Evolutionary conservation across 208 protist genomes (phyloP).

Genomic region (Entamoeba invadens): DNA sequence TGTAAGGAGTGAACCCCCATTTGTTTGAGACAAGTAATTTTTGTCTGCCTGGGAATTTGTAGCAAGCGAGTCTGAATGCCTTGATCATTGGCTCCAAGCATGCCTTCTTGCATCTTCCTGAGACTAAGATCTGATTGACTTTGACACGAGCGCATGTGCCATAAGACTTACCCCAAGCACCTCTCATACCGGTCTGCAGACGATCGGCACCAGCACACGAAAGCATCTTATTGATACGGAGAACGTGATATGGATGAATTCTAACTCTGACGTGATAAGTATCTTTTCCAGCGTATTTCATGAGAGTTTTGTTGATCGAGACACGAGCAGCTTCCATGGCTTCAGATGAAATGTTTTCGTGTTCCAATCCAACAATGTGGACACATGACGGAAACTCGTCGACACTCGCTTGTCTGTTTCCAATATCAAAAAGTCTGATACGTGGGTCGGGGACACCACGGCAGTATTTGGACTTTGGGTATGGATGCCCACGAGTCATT

Average conservation of each 20-base stretch:
- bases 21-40: conserved; percentile 61
- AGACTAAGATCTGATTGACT: conserved; percentile 86
- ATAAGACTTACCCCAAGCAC: conserved; percentile 85
- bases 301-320: conserved; percentile 95
- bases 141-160: conserved; percentile 80
- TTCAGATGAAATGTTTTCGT: conserved; percentile 91
- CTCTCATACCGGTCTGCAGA: conserved; percentile 91
- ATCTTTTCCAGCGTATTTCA: conserved; percentile 84
- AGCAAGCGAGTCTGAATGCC: conserved; percentile 64
- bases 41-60: conserved; percentile 76
- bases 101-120: conserved; percentile 66
- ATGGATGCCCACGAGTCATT: conserved; percentile 65
- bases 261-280: conserved; percentile 91
- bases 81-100: conserved; percentile 46
- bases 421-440: conserved; percentile 81
- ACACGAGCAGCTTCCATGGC: conserved; percentile 96
- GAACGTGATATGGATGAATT: conserved; percentile 92
- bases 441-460: conserved; percentile 77
- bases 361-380: conserved; percentile 87
- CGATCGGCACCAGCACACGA: conserved; percentile 95
- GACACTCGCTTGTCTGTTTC: conserved; percentile 74
- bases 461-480: conserved; percentile 85
- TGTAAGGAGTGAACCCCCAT: conserved; percentile 70
- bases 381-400: conserved; percentile 85
- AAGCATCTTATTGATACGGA: conserved; percentile 99